These are phyloP conservation scores for Punica granatum DNA, from an alignment of 345 rosid species.

Conservation along the genomic window DNA sequence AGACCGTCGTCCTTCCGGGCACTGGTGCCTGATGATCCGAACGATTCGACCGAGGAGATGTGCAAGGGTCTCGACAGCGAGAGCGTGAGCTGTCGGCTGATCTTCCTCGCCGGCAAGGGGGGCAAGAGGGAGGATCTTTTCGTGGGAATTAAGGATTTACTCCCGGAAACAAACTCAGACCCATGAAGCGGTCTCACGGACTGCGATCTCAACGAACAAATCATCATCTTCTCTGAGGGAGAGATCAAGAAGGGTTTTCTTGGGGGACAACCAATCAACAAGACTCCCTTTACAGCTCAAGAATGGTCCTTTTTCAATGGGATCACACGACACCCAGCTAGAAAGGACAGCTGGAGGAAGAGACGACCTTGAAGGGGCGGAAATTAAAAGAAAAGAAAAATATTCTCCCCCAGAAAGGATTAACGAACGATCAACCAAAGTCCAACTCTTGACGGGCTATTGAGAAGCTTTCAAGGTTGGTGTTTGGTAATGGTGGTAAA, in stretches of 20 bases:
- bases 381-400: background rate
- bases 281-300: background rate
- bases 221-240: conserved; percentile 17
- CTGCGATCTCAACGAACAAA: conserved; percentile 26
- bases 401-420: background rate
- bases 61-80: conserved; percentile 58
- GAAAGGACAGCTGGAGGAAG: conserved; percentile 1
- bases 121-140: conserved; percentile 33
- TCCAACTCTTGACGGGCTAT: background rate
- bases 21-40: conserved; percentile 15
- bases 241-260: background rate
- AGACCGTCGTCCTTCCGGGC: conserved; percentile 12
- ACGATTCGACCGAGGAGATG: conserved; percentile 33
- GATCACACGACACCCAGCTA: background rate
- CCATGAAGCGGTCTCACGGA: conserved; percentile 33
- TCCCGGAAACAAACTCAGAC: conserved; percentile 27
- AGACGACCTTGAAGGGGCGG: background rate
- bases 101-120: conserved; percentile 16
- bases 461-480: background rate
- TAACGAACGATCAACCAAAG: background rate
- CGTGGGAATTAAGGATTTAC: conserved; percentile 16
- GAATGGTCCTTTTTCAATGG: background rate
- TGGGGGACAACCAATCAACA: background rate
- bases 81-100: conserved; percentile 19
- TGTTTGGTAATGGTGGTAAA: background rate